Evolutionary conservation across 2,329 filamentous ascomycete genomes (phyloP).

Genomic region (Dryadomyces quercus-mongolicae): DNA sequence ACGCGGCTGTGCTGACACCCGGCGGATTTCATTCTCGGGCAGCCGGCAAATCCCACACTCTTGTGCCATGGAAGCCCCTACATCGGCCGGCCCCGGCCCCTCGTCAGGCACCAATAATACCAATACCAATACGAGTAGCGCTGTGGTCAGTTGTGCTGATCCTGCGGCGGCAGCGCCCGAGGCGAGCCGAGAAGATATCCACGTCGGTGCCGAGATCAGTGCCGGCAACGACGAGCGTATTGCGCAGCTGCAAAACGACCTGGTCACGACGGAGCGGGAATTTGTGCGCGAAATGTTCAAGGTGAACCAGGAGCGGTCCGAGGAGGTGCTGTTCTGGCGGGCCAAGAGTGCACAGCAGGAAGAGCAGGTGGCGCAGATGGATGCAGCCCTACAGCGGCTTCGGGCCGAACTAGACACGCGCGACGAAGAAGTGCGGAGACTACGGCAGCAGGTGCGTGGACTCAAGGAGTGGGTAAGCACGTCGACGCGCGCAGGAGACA

Average conservation of each 20-base stretch:
- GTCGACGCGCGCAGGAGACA: slow-evolving; percentile 49
- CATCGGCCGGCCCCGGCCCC: too few relatives aligned
- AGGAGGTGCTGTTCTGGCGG: slow-evolving; percentile 46
- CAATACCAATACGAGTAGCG: too few relatives aligned
- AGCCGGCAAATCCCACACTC: too few relatives aligned
- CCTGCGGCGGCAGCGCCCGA: too few relatives aligned
- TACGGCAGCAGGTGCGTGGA: slow-evolving; percentile 49
- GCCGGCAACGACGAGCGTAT: slow-evolving; percentile 36
- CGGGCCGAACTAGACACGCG: not conserved
- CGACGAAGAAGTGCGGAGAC: slow-evolving; percentile 5
- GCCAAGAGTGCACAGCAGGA: slow-evolving; percentile 30
- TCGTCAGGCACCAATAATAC: too few relatives aligned
- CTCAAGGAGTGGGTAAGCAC: slow-evolving; percentile 63
- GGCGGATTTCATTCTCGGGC: too few relatives aligned
- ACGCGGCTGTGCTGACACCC: too few relatives aligned
- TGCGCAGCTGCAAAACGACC: slow-evolving; percentile 37
- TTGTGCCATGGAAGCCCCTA: too few relatives aligned
- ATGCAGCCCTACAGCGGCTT: not conserved
- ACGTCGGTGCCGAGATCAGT: too few relatives aligned
- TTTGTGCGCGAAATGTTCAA: slow-evolving; percentile 41
- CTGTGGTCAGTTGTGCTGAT: too few relatives aligned
- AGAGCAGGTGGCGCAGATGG: not conserved
- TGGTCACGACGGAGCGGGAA: slow-evolving; percentile 38
- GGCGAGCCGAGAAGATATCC: too few relatives aligned
- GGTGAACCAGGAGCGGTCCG: slow-evolving; percentile 40